phyloP scores from a whole-genome alignment of 805 yeast genomes.

The Kuraishia cidri region DNA sequence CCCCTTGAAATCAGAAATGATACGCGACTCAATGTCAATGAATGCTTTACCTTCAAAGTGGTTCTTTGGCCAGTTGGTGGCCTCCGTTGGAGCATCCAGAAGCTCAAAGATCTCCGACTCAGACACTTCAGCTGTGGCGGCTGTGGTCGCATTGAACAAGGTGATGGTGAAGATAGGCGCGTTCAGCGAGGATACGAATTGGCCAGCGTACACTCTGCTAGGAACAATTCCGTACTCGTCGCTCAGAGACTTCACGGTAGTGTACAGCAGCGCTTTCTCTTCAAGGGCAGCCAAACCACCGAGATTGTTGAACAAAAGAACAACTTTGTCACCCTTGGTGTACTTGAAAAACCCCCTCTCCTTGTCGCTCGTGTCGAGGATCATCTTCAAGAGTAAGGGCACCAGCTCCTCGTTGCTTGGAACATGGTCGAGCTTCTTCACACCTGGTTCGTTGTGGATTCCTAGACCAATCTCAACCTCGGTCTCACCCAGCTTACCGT shows the following conservation, averaged over 20 bases:
- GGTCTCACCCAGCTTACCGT: conserved; percentile 16
- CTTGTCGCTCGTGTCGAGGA: conserved; percentile 15
- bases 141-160: conserved; percentile 22
- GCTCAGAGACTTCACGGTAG: conserved; percentile 14
- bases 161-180: conserved; percentile 28
- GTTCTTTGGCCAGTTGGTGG: conserved; percentile 20
- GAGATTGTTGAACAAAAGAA: conserved; percentile 22
- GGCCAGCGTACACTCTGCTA: conserved; percentile 21
- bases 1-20: conserved; percentile 16
- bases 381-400: conserved; percentile 13
- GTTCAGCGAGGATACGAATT: conserved; percentile 25
- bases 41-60: conserved; percentile 7
- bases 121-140: conserved; percentile 13
- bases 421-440: conserved; percentile 17
- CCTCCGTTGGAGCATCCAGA: conserved; percentile 21
- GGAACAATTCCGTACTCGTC: conserved; percentile 17
- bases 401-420: conserved; percentile 23
- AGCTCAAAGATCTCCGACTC: conserved; percentile 16
- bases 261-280: conserved; percentile 17
- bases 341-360: conserved; percentile 23
- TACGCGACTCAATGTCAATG: conserved; percentile 14
- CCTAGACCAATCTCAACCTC: conserved; percentile 27
- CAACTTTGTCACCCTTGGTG: conserved; percentile 17
- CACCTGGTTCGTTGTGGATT: conserved; percentile 31
- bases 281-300: conserved; percentile 28